phyloP scores from a whole-genome alignment of 352 stramenopile species.

The Pythium folliculosum region DNA sequence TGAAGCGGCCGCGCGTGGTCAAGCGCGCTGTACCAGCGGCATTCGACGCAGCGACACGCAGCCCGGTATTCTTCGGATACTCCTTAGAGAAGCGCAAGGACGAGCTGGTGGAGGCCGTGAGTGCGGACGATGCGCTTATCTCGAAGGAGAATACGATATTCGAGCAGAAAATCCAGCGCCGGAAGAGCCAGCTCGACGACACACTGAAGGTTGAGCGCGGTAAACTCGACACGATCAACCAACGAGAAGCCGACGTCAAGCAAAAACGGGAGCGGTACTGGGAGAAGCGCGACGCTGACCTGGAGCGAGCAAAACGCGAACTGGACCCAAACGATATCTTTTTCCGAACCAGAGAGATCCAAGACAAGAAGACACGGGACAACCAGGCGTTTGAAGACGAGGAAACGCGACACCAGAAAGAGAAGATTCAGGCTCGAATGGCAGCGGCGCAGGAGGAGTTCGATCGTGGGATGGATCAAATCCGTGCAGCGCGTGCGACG shows the following conservation, averaged over 20 bases:
- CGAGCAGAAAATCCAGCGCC: conserved; percentile 46
- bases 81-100: conserved; percentile 43
- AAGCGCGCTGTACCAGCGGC: conserved; percentile 42
- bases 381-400: conserved; percentile 61
- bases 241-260: conserved; percentile 48
- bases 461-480: conserved; percentile 33
- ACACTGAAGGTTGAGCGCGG: conserved; percentile 44
- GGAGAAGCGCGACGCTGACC: conserved; percentile 58
- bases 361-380: conserved; percentile 57
- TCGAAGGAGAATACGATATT: conserved; percentile 55
- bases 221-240: conserved; percentile 54
- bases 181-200: conserved; percentile 39
- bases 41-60: conserved; percentile 52
- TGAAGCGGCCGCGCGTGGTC: conserved; percentile 55
- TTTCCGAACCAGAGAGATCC: conserved; percentile 63
- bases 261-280: conserved; percentile 63
- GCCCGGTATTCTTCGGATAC: conserved; percentile 78
- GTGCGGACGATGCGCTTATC: conserved; percentile 31
- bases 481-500: conserved; percentile 41
- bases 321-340: conserved; percentile 80
- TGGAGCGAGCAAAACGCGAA: conserved; percentile 70
- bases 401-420: conserved; percentile 46
- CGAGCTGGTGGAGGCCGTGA: conserved; percentile 39
- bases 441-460: conserved; percentile 43
- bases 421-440: conserved; percentile 48